These are phyloP conservation scores for Colletotrichum spinosum DNA, from an alignment of 2,329 filamentous ascomycete species.

Conservation along the genomic window DNA sequence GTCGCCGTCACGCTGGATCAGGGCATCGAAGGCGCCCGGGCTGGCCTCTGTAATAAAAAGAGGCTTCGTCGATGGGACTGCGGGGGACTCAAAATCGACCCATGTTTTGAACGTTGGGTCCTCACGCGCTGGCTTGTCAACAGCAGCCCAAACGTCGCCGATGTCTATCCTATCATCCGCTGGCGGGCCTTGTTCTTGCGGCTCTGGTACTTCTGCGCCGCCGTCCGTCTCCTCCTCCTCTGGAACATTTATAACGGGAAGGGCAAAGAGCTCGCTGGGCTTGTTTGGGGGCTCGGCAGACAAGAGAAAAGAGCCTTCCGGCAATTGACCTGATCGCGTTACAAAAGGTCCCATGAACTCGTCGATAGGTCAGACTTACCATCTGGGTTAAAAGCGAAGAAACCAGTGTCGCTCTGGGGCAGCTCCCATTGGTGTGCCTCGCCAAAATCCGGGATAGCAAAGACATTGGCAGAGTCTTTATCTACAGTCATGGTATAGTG, in stretches of 20 bases:
- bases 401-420: constrained; percentile 44
- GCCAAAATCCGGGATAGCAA: constrained; percentile 73
- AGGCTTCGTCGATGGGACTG: constrained; percentile 53
- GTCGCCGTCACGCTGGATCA: constrained; percentile 58
- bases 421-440: constrained; percentile 61
- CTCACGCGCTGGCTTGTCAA: constrained; percentile 46
- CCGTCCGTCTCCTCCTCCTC: constrained; percentile 38
- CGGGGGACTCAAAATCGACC: constrained; percentile 70
- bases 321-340: too few species aligned
- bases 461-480: constrained; percentile 65
- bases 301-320: constrained; percentile 13
- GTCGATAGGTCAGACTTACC: constrained; percentile 41
- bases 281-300: constrained; percentile 33
- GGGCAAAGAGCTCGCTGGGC: constrained; percentile 56
- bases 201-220: not conserved
- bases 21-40: constrained; percentile 73
- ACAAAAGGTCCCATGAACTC: not conserved
- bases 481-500: constrained; percentile 51
- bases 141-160: constrained; percentile 61
- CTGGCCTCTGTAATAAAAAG: constrained; percentile 78
- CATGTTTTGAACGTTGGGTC: constrained; percentile 70
- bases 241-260: constrained; percentile 43
- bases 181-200: constrained; percentile 41
- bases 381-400: constrained; percentile 58
- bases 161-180: not conserved